phyloP scores from a whole-genome alignment of 257 asterid genomes.

The Anisodus tanguticus region DNA sequence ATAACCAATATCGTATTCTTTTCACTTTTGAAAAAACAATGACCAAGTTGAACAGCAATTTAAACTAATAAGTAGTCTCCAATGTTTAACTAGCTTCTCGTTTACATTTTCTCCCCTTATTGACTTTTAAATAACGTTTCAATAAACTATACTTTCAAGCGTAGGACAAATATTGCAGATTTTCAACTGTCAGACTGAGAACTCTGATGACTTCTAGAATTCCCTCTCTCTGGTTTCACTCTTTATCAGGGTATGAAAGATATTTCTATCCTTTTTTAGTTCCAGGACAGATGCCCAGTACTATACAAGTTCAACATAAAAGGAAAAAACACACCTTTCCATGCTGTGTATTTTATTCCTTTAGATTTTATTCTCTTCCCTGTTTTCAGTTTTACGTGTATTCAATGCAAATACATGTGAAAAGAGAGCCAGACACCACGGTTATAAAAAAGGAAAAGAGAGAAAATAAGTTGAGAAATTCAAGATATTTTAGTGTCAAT shows the following conservation, averaged over 20 bases:
- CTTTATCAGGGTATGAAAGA: not conserved
- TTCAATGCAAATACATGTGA: not conserved
- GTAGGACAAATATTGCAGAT: not conserved
- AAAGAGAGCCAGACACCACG: not conserved
- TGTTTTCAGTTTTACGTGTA: conserved; percentile 2
- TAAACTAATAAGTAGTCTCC: not conserved
- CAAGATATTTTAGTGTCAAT: not conserved
- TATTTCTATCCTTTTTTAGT: not conserved
- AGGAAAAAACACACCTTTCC: not conserved
- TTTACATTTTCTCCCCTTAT: not conserved
- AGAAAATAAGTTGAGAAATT: not conserved
- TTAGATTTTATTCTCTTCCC: not conserved
- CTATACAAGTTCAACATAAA: not conserved
- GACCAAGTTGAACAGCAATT: conserved; percentile 3
- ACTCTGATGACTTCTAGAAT: not conserved
- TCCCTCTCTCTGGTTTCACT: not conserved
- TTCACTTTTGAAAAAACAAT: not conserved
- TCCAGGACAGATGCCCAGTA: not conserved
- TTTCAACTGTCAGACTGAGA: not conserved
- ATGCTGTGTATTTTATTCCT: not conserved
- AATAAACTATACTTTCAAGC: conserved; percentile 2
- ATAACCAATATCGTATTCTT: not conserved
- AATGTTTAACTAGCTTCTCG: not conserved
- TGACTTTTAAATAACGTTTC: not conserved
- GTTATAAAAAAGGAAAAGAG: not conserved